Conservation (phyloP, 768 basidiomycete species). For the Lactarius akahatsu region DNA sequence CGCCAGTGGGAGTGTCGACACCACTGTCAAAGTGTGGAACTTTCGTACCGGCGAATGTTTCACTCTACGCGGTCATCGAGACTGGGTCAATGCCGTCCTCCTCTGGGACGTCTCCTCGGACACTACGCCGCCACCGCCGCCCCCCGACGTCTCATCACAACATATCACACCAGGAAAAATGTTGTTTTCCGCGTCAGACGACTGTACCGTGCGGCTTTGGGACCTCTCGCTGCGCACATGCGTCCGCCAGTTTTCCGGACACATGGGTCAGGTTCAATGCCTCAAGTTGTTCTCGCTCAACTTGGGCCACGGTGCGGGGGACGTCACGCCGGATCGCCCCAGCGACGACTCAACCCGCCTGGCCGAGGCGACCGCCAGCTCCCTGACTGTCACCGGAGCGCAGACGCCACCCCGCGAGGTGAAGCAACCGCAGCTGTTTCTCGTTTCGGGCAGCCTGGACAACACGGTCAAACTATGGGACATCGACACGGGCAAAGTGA, state of each 20-base stretch:
- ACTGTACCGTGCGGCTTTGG: conserved; percentile 92
- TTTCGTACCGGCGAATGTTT: conserved; percentile 89
- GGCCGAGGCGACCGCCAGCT: conserved; percentile 6
- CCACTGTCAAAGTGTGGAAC: conserved; percentile 96
- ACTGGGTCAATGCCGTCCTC: conserved; percentile 96
- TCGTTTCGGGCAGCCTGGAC: conserved; percentile 89
- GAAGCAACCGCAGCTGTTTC: conserved; percentile 49
- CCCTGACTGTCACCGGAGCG: not conserved
- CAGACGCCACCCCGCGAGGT: conserved; percentile 14
- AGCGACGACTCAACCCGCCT: conserved; percentile 1
- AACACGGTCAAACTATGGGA: conserved; percentile 98
- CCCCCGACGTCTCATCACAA: conserved; percentile 39
- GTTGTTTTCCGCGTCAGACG: conserved; percentile 96
- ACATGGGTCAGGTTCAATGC: conserved; percentile 93
- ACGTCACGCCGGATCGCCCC: not conserved
- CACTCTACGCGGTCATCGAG: conserved; percentile 85
- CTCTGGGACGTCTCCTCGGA: conserved; percentile 72
- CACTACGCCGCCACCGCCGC: conserved; percentile 35
- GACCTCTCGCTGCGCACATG: conserved; percentile 80
- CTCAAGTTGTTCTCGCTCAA: conserved; percentile 75
- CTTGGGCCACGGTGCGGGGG: conserved; percentile 26
- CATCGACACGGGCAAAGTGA: conserved; percentile 75
- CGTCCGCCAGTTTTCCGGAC: conserved; percentile 80
- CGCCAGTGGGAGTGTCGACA: conserved; percentile 90
- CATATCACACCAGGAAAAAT: conserved; percentile 84